Evolutionary conservation across 805 yeast species (phyloP), one percentile per base, ranked within the genome.

Genomic region (Ogataea ramenticola): DNA sequence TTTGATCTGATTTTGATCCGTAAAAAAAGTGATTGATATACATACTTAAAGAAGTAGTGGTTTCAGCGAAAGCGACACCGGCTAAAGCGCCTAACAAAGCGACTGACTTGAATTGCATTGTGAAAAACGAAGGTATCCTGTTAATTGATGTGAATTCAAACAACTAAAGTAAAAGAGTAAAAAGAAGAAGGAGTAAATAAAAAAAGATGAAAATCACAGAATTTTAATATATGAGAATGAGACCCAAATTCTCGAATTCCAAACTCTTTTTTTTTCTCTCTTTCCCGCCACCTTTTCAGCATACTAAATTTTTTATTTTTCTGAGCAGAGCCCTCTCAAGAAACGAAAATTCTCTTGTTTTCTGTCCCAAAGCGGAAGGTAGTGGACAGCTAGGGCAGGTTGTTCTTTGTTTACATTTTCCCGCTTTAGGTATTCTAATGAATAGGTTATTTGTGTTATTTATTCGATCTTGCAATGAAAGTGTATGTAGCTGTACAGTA

Each of bases 91-190:
- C 69, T 51, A 70, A 57, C 49, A 72, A 66, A 51, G 75, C 57
- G 58, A 74, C 56, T 49, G 75, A 65, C 66, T 71, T 77, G 67
- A 76, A 66, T 70, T 76, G 82, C 84, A 80, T 79, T 48, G 48
- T 41, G 21, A 27, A 45, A 8, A 29, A 33, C 31, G 51, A 46
- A 43, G 38, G 45, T 40, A 38, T 42, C 43, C 40, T 30, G 40
- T 4, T 21, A 20, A 36, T 15, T 16, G 32, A 26, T 12, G 33
- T n/a, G 39, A 24, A 7, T 15, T 16, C 10, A 27, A 37, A n/a
- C n/a, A 26, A 12, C 26, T 8, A 37, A 27, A 37, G n/a, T 14
- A 27, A 37, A 27, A 17, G 27, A 22, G 16, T 3, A 7, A 24
- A 27, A 11, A 27, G 16, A 14, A 37, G 8, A 11, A 17, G 11